Evolutionary conservation across 208 protist genomes (phyloP).

Genomic region (Acanthamoeba sp.): DNA sequence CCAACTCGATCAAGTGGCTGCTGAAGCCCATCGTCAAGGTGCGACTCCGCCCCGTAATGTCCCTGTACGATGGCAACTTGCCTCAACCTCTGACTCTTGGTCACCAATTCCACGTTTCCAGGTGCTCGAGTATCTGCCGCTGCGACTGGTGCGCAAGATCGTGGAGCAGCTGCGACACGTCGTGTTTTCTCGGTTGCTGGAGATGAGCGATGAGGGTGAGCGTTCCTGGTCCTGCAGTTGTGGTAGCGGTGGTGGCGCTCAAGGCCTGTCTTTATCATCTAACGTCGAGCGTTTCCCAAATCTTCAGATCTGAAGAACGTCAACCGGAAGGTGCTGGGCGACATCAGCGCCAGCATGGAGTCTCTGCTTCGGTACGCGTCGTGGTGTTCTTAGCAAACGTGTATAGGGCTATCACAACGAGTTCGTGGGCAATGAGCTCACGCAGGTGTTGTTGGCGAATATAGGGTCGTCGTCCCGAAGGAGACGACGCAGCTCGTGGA

Average conservation of each 20-base stretch:
- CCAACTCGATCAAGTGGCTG: slow-evolving; percentile 41
- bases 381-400: too few species aligned
- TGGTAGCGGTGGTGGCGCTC: background rate
- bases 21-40: slow-evolving; percentile 36
- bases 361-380: slow-evolving; percentile 37
- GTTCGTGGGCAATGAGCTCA: background rate
- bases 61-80: too few species aligned
- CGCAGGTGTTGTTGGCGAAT: background rate
- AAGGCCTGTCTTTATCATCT: background rate
- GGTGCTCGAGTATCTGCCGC: background rate
- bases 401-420: background rate
- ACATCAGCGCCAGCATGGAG: slow-evolving; percentile 79
- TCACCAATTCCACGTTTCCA: background rate
- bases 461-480: background rate
- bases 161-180: slow-evolving; percentile 6
- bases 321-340: slow-evolving; percentile 76
- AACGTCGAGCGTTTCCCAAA: background rate
- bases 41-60: too few species aligned
- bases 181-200: background rate
- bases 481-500: slow-evolving; percentile 19
- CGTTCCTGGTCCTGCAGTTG: too few species aligned
- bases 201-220: slow-evolving; percentile 46
- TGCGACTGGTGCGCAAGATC: background rate
- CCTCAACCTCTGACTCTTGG: background rate
- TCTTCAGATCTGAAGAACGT: slow-evolving; percentile 79